Evolutionary conservation across 2,329 filamentous ascomycete species (phyloP), one percentile per base, ranked within the genome.

Genomic region (Furcasterigmium sp.): DNA sequence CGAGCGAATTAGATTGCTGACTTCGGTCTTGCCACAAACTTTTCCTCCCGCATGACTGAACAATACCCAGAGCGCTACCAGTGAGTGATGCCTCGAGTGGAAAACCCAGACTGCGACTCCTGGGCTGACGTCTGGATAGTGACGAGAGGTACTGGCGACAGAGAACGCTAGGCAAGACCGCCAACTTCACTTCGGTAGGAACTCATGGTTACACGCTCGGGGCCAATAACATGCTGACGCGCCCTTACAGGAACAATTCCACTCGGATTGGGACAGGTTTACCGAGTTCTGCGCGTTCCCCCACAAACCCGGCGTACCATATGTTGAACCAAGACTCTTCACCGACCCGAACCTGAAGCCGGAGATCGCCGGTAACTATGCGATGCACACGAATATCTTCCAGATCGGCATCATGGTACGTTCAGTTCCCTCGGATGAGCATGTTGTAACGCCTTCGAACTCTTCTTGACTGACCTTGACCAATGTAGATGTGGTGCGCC

Each of bases 301-400:
- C 3, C 2, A 37, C 20, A 32, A n/a, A n/a, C n/a, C n/a, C n/a
- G n/a, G n/a, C n/a, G n/a, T n/a, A n/a, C n/a, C n/a, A n/a, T n/a
- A n/a, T n/a, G n/a, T n/a, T n/a, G n/a, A n/a, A n/a, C n/a, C n/a
- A 23, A 35, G 13, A 41, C 28, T 20, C 41, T 46, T 28, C 7
- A 20, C 28, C 9, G 14, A 38, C 9, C 39, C 43, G 20, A 30
- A 8, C 3, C 23, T 8, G 3, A 45, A 45, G 32, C 48, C 48
- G 13, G 11, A 17, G 5, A 32, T 53, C 19, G 51, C 51, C 7
- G 51, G 51, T 4, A 49, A 52, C 29, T 53, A 52, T 20, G 48
- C 50, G 5, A 49, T 50, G 37, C 47, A 46, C 28, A 39, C 36
- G 14, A 53, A 53, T 20, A 23, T 52, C 19, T 53, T 45, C 39